phyloP scores from a whole-genome alignment of 2,329 filamentous ascomycete species.

The Remersonia thermophila region DNA sequence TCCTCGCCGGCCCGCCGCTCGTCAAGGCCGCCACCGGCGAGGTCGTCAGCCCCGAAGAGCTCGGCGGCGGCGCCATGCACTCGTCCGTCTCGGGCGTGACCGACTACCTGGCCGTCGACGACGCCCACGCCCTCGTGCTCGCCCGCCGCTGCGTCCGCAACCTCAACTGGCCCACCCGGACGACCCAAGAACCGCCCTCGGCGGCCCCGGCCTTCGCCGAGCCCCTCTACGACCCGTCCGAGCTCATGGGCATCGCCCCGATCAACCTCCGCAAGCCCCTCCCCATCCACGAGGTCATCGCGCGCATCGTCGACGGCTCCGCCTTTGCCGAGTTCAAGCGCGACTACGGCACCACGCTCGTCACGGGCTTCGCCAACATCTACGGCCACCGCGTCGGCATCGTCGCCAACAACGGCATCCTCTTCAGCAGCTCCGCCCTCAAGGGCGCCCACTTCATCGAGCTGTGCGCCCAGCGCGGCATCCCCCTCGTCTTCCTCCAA shows the following conservation, averaged over 20 bases:
- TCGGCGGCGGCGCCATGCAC: slow-evolving; percentile 83
- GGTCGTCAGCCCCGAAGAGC: slow-evolving; percentile 76
- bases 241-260: slow-evolving; percentile 79
- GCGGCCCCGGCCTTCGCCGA: slow-evolving; percentile 43
- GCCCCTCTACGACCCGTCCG: slow-evolving; percentile 65
- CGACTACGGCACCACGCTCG: slow-evolving; percentile 75
- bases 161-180: slow-evolving; percentile 64
- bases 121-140: slow-evolving; percentile 80
- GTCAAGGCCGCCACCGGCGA: slow-evolving; percentile 96
- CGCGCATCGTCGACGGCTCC: slow-evolving; percentile 81
- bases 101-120: slow-evolving; percentile 88
- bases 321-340: slow-evolving; percentile 92
- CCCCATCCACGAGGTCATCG: slow-evolving; percentile 80
- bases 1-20: slow-evolving; percentile 83
- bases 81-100: slow-evolving; percentile 85
- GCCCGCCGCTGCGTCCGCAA: slow-evolving; percentile 75
- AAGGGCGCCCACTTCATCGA: slow-evolving; percentile 98
- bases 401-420: slow-evolving; percentile 88
- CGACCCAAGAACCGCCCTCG: slow-evolving; percentile 24
- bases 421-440: slow-evolving; percentile 77
- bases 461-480: slow-evolving; percentile 77
- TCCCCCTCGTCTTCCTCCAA: slow-evolving; percentile 86
- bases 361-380: slow-evolving; percentile 84
- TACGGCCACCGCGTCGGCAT: slow-evolving; percentile 87
- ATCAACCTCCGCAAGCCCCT: slow-evolving; percentile 81